phyloP scores from a whole-genome alignment of 129 eudicot species.

The Pittosporum tobira region DNA sequence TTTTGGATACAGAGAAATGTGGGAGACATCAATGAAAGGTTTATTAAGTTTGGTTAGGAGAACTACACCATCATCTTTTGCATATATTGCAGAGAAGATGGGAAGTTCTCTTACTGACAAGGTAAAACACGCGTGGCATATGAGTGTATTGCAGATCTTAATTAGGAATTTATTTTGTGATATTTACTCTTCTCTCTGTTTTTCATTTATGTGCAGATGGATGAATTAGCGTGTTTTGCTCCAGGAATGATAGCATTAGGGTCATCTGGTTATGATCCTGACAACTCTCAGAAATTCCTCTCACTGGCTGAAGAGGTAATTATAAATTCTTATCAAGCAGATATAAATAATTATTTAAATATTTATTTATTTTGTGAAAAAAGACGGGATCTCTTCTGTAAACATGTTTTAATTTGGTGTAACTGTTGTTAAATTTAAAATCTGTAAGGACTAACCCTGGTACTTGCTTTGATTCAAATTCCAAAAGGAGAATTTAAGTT shows the following conservation, averaged over 20 bases:
- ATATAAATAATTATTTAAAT: neutral
- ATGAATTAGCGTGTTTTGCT: slow-evolving; percentile 91
- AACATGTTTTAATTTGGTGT: neutral
- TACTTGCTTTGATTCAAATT: too few relatives aligned
- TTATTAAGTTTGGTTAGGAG: slow-evolving; percentile 80
- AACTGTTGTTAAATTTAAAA: neutral
- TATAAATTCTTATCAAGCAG: neutral
- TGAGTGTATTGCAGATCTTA: slow-evolving; percentile 6
- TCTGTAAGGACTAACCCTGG: too few relatives aligned
- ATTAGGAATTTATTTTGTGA: slow-evolving; percentile 3
- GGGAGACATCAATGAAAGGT: slow-evolving; percentile 99
- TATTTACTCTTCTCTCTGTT: neutral
- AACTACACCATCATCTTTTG: slow-evolving; percentile 79
- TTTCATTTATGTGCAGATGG: slow-evolving; percentile 49
- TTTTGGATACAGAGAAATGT: slow-evolving; percentile 71
- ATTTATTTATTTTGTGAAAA: too few relatives aligned
- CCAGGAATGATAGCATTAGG: slow-evolving; percentile 97
- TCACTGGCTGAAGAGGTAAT: slow-evolving; percentile 87
- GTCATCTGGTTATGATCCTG: slow-evolving; percentile 72
- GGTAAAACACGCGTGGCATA: slow-evolving; percentile 28
- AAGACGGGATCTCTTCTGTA: neutral
- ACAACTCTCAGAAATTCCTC: slow-evolving; percentile 48
- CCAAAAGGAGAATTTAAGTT: too few relatives aligned
- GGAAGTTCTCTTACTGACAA: slow-evolving; percentile 67
- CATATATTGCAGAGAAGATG: slow-evolving; percentile 80